Conservation (phyloP, 1,284 basidiomycete genomes). For the Fistulinella cinereoalba region DNA sequence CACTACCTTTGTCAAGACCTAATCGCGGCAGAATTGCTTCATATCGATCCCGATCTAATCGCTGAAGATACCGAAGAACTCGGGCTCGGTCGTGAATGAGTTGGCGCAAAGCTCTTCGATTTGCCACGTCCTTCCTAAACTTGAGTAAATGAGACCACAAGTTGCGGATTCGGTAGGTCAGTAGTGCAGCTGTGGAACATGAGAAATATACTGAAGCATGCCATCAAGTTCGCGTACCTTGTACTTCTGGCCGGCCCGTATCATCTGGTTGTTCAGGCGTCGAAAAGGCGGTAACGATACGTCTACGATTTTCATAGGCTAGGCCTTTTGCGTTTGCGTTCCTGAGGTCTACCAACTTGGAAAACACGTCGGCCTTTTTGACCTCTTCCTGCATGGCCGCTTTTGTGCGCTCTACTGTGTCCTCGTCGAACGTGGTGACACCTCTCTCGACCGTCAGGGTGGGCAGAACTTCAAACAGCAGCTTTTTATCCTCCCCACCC, state of each 20-base stretch:
- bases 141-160: conserved; percentile 70
- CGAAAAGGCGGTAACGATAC: conserved; percentile 83
- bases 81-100: conserved; percentile 84
- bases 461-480: conserved; percentile 63
- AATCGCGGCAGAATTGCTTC: conserved; percentile 70
- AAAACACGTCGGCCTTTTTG: conserved; percentile 62
- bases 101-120: conserved; percentile 68
- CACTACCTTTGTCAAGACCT: conserved; percentile 74
- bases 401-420: conserved; percentile 17
- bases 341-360: conserved; percentile 75
- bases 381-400: conserved; percentile 42
- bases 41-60: conserved; percentile 68
- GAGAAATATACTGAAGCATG: conserved; percentile 2
- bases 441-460: conserved; percentile 39
- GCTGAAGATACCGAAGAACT: conserved; percentile 79
- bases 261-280: conserved; percentile 65
- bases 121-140: conserved; percentile 77
- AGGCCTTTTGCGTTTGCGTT: conserved; percentile 87
- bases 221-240: conserved; percentile 56
- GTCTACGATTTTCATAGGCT: conserved; percentile 79
- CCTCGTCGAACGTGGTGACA: conserved; percentile 17
- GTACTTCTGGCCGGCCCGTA: conserved; percentile 82
- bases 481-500: conserved; percentile 46
- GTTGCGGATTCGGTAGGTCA: conserved; percentile 85
- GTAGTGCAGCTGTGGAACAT: conserved; percentile 64